Percentiles rank a stretch among this genome's conserved stretches.
These are phyloP conservation scores for Ascochyta rabiei DNA, from an alignment of 2,329 filamentous ascomycete species.

Conservation along the genomic window DNA sequence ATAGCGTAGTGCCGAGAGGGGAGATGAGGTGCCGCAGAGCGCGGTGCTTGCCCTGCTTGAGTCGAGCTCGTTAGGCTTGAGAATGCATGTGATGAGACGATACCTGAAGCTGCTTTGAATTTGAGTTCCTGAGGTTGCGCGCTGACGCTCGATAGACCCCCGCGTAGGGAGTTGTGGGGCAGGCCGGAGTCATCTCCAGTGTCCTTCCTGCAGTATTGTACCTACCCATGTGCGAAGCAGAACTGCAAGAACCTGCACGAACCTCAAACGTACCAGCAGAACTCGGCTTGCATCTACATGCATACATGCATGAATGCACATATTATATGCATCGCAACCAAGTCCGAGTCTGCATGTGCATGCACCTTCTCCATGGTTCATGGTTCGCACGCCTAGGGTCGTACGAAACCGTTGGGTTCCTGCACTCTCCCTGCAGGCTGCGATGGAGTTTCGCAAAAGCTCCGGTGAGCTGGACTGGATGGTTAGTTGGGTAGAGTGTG, in stretches of 20 bases:
- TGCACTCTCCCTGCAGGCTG: neutral
- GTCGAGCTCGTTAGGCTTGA: neutral
- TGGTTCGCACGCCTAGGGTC: neutral
- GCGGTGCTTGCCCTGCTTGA: constrained; percentile 4
- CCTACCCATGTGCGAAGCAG: no score
- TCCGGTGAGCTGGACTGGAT: neutral
- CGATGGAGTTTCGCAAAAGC: constrained; percentile 3
- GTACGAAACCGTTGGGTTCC: constrained; percentile 3
- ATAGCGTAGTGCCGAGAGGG: neutral
- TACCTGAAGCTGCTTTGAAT: neutral
- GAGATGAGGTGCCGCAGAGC: neutral
- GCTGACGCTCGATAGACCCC: neutral
- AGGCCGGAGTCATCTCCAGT: neutral
- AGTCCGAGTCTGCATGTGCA: no score
- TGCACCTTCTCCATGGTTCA: neutral
- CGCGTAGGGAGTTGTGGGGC: neutral
- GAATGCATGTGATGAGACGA: neutral
- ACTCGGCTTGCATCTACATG: neutral
- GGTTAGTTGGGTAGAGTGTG: neutral
- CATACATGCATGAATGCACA: neutral
- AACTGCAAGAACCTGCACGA: neutral
- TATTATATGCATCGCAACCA: no score
- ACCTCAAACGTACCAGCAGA: constrained; percentile 1
- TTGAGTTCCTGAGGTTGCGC: neutral
- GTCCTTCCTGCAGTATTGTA: neutral